Evolutionary conservation across 2,329 filamentous ascomycete genomes (phyloP).

Genomic region (Blumeria hordei): DNA sequence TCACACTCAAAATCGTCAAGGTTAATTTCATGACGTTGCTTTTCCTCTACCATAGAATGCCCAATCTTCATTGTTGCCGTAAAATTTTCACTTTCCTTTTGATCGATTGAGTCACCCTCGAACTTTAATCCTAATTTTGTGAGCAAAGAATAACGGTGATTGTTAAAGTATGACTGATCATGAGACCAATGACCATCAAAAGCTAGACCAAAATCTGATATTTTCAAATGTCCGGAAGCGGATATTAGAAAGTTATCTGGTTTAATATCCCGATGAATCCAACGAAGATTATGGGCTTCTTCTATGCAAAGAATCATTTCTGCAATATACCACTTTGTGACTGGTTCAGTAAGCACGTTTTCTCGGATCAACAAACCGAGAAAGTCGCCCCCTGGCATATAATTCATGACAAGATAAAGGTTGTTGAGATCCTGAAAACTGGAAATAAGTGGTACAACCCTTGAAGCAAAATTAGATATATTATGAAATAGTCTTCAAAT

Average conservation of each 20-base stretch:
- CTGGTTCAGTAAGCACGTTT: conserved; percentile 54
- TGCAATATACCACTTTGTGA: conserved; percentile 69
- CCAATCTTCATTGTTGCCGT: conserved; percentile 18
- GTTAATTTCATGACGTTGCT: conserved; percentile 18
- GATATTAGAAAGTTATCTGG: conserved; percentile 93
- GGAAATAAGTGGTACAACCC: conserved; percentile 66
- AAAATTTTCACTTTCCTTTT: conserved; percentile 24
- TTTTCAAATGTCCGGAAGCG: conserved; percentile 71
- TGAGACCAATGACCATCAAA: conserved; percentile 94
- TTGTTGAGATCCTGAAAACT: conserved; percentile 73
- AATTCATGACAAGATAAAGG: conserved; percentile 91
- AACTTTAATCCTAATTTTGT: conserved; percentile 52
- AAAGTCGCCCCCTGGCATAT: conserved; percentile 93
- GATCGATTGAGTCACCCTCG: conserved; percentile 49
- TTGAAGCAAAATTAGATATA: conserved; percentile 12
- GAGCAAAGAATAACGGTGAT: conserved; percentile 56
- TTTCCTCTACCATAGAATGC: conserved; percentile 17
- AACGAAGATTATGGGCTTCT: conserved; percentile 65
- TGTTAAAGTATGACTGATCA: conserved; percentile 65
- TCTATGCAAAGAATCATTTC: conserved; percentile 94
- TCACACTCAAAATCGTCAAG: conserved; percentile 16
- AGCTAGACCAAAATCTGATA: conserved; percentile 86
- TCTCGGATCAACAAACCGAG: conserved; percentile 66
- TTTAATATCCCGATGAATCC: conserved; percentile 91
- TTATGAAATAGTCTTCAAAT: not conserved